Evolutionary conservation across 2,329 filamentous ascomycete species (phyloP).

Genomic region (Neofusicoccum ribis): DNA sequence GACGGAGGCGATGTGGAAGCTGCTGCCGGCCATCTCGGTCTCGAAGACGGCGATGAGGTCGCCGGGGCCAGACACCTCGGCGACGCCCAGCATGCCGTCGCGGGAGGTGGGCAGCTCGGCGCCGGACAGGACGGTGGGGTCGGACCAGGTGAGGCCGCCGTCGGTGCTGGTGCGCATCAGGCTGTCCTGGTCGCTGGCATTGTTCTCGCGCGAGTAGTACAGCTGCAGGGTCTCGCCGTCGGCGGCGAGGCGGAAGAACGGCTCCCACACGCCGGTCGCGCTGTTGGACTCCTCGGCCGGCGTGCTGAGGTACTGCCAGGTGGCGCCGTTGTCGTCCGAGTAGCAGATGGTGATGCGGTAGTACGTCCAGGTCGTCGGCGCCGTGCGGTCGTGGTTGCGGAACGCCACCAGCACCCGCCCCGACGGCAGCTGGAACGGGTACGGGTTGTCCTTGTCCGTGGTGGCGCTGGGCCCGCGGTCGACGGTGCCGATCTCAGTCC

Average conservation of each 20-base stretch:
- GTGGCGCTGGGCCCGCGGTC: slow-evolving; percentile 23
- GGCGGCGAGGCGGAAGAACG: slow-evolving; percentile 42
- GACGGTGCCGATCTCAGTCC: slow-evolving; percentile 24
- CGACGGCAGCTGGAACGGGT: slow-evolving; percentile 34
- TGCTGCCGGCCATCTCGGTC: slow-evolving; percentile 29
- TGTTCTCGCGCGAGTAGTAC: slow-evolving; percentile 48
- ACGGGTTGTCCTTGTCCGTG: slow-evolving; percentile 34
- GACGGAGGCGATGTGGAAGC: slow-evolving; percentile 42
- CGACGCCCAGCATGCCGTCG: slow-evolving; percentile 51
- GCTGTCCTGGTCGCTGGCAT: slow-evolving; percentile 43
- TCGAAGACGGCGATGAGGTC: slow-evolving; percentile 48
- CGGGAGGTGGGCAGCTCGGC: slow-evolving; percentile 32
- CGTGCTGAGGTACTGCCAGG: slow-evolving; percentile 37
- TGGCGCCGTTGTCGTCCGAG: slow-evolving; percentile 44
- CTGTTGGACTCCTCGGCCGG: slow-evolving; percentile 26
- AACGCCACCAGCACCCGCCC: slow-evolving; percentile 35
- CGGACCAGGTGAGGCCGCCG: slow-evolving; percentile 42
- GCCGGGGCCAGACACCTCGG: slow-evolving; percentile 29
- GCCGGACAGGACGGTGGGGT: slow-evolving; percentile 38
- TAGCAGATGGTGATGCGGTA: slow-evolving; percentile 48
- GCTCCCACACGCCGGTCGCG: slow-evolving; percentile 48
- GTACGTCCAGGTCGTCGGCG: slow-evolving; percentile 24
- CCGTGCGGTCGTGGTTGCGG: slow-evolving; percentile 36
- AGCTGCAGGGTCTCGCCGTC: slow-evolving; percentile 43
- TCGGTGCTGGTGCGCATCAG: slow-evolving; percentile 43